Percentiles rank a stretch among this genome's conserved stretches.
Evolutionary conservation across 2,329 filamentous ascomycete genomes (phyloP).

Genomic region (Malbranchea cinnamomea): DNA sequence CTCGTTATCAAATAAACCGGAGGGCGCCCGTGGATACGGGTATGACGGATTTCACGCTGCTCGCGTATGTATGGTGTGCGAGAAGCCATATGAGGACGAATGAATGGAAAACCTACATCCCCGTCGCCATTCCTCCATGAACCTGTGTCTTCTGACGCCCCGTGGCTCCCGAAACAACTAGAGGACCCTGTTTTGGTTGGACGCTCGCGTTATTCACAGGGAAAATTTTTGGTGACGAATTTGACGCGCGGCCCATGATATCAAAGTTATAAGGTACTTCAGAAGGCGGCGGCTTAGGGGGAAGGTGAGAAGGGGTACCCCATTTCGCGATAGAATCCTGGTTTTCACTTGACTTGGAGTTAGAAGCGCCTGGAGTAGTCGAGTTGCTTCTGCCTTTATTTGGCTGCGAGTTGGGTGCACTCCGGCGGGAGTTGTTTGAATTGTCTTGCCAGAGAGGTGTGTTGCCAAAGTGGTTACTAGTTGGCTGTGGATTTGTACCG

Average conservation of each 20-base stretch:
- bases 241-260: constrained; percentile 19
- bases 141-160: constrained; percentile 13
- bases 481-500: constrained; percentile 16
- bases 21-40: neutral
- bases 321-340: constrained; percentile 34
- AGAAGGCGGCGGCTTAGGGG: constrained; percentile 36
- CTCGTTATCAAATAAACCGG: no score
- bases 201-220: constrained; percentile 12
- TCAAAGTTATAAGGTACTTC: constrained; percentile 29
- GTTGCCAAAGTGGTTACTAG: constrained; percentile 20
- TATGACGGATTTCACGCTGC: neutral
- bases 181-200: constrained; percentile 19
- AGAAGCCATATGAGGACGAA: neutral
- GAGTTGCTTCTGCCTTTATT: no score
- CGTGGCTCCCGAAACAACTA: constrained; percentile 25
- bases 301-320: constrained; percentile 35
- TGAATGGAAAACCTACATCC: constrained; percentile 2
- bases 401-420: no score
- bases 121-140: constrained; percentile 4
- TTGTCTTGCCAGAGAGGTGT: constrained; percentile 3
- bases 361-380: no score
- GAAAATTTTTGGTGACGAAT: constrained; percentile 11
- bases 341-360: no score
- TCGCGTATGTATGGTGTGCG: no score
- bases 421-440: neutral